Evolutionary conservation across 1,284 basidiomycete genomes (phyloP).

Genomic region (Puccinia polysora): DNA sequence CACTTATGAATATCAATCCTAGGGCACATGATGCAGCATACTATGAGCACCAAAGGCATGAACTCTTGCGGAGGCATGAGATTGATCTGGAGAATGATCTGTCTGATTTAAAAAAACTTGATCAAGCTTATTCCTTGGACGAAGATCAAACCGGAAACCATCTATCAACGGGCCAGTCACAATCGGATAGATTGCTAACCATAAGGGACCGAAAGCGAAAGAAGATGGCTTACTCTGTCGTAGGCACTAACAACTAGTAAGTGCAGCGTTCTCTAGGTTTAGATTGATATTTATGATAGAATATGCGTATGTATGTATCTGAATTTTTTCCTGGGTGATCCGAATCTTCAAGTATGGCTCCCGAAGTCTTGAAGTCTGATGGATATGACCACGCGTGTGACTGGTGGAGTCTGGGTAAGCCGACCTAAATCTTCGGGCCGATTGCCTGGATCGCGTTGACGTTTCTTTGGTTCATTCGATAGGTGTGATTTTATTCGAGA

Average conservation of each 20-base stretch:
- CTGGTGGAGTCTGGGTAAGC: slow-evolving; percentile 92
- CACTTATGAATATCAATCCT: background rate
- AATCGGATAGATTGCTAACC: slow-evolving; percentile 64
- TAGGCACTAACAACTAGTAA: slow-evolving; percentile 51
- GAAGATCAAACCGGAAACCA: slow-evolving; percentile 57
- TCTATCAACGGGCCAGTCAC: background rate
- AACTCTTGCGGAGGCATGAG: slow-evolving; percentile 83
- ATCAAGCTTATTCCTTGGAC: slow-evolving; percentile 66
- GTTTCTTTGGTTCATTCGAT: slow-evolving; percentile 45
- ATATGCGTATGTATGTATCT: too few relatives aligned
- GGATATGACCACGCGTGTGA: slow-evolving; percentile 93
- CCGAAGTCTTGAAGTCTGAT: slow-evolving; percentile 77
- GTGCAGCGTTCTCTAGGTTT: background rate
- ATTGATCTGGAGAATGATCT: slow-evolving; percentile 81
- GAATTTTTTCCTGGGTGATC: background rate
- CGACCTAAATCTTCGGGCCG: slow-evolving; percentile 60
- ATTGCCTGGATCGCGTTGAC: too few relatives aligned
- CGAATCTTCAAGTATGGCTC: slow-evolving; percentile 64
- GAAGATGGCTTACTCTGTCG: slow-evolving; percentile 55
- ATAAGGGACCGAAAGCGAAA: slow-evolving; percentile 88
- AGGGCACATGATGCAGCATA: slow-evolving; percentile 56
- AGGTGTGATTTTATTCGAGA: slow-evolving; percentile 48
- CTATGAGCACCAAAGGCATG: slow-evolving; percentile 86
- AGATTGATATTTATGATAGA: slow-evolving; percentile 4
- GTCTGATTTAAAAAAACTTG: slow-evolving; percentile 65